A percentile compares a stretch with the other conserved stretches of the same genome.
These are phyloP conservation scores for Copromyces sp. DNA, from an alignment of 495 filamentous ascomycete genomes.

Conservation along the genomic window DNA sequence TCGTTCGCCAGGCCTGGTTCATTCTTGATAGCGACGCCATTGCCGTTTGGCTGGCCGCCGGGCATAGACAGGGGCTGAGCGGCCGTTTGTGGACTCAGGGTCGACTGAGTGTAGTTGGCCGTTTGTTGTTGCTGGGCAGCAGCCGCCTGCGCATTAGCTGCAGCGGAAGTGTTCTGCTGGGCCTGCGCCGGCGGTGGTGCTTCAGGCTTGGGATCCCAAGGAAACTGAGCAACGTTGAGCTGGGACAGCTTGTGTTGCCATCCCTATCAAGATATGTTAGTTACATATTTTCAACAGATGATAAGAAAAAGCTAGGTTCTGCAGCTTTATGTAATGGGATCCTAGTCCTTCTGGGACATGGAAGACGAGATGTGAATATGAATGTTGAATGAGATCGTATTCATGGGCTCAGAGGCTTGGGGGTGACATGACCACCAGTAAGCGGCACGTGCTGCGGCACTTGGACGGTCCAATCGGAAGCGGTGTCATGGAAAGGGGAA, in stretches of 20 bases:
- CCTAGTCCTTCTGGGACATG: neutral
- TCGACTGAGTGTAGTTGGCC: conserved; percentile 27
- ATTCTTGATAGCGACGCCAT: conserved; percentile 55
- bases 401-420: neutral
- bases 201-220: conserved; percentile 78
- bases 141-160: conserved; percentile 32
- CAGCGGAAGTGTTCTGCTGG: conserved; percentile 24
- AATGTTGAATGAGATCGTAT: neutral
- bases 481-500: conserved; percentile 6
- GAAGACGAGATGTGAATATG: neutral
- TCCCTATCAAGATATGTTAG: conserved; percentile 44
- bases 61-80: conserved; percentile 33
- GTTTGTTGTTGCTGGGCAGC: conserved; percentile 20
- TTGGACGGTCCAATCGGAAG: conserved; percentile 18
- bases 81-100: conserved; percentile 23
- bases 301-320: neutral
- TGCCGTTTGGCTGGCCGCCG: conserved; percentile 19
- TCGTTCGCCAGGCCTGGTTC: conserved; percentile 54
- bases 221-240: conserved; percentile 74
- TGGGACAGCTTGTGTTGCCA: conserved; percentile 88
- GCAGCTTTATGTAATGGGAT: neutral
- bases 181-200: conserved; percentile 32
- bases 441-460: conserved; percentile 19
- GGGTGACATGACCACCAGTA: neutral
- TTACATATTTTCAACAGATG: neutral